A percentile compares a stretch with the other conserved stretches of the same genome.
Conservation (phyloP, 1,284 basidiomycete genomes). For the Prillingera fragicola region DNA sequence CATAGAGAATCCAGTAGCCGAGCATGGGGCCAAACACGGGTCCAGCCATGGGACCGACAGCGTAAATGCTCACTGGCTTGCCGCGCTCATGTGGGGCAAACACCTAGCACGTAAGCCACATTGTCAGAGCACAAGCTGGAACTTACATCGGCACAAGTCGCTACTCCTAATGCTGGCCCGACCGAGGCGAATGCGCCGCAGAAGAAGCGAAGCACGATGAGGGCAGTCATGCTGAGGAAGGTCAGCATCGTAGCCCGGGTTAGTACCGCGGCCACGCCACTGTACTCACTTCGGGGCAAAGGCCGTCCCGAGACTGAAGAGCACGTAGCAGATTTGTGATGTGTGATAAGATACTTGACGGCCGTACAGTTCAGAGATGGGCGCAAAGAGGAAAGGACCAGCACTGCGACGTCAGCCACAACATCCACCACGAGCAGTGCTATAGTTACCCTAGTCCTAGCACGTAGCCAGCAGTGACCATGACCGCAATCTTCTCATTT, state of each 20-base stretch:
- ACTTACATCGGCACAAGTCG: slow-evolving; percentile 45
- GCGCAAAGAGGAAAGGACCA: slow-evolving; percentile 51
- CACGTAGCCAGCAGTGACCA: slow-evolving; percentile 42
- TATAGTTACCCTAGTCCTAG: slow-evolving; percentile 44
- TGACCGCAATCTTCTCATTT: slow-evolving; percentile 37
- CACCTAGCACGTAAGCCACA: slow-evolving; percentile 19
- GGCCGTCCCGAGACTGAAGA: slow-evolving; percentile 41
- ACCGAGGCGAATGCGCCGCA: slow-evolving; percentile 41
- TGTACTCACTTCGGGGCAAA: slow-evolving; percentile 37
- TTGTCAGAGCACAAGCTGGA: background rate
- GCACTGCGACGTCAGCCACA: slow-evolving; percentile 11
- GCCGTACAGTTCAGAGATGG: slow-evolving; percentile 50
- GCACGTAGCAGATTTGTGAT: slow-evolving; percentile 32
- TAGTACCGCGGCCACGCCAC: slow-evolving; percentile 1
- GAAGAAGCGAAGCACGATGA: slow-evolving; percentile 44
- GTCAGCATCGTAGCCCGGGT: slow-evolving; percentile 5
- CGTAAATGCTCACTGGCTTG: slow-evolving; percentile 41
- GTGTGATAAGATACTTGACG: slow-evolving; percentile 46
- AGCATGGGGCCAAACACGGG: slow-evolving; percentile 43
- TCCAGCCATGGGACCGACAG: slow-evolving; percentile 43
- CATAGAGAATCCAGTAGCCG: slow-evolving; percentile 42
- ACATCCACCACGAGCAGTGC: slow-evolving; percentile 10
- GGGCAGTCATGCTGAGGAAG: slow-evolving; percentile 28
- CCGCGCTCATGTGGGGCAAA: slow-evolving; percentile 41
- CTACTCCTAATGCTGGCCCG: slow-evolving; percentile 44